Base-by-base conservation (phyloP, 2,329 filamentous ascomycete species). In the Fonsecaea erecta region DNA sequence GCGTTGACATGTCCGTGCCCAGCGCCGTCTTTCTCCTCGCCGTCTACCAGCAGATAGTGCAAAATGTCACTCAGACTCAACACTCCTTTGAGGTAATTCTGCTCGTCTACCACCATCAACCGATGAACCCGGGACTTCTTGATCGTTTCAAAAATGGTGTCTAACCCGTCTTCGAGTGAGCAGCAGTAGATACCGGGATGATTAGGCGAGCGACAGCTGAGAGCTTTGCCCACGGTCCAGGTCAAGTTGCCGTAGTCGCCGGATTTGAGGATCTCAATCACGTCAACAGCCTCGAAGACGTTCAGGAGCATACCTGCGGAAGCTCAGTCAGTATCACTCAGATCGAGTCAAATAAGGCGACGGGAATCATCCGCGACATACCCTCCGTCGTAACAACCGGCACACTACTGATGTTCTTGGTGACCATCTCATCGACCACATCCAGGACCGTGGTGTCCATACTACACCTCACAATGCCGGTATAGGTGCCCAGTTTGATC, bases 171-270 rank as follows among this genome's bases (percentile, higher is more conserved):
- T 68, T 96, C 90, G 68, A 95, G 85, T 52, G 89, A 92, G 81
- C 95, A 99, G 0, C 94, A 98, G 79, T 97, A 98, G 69, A 99
- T 98, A 51, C 96, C 95, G 0, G 93, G 90, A 74, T 97, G 97
- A 72, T 97, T 94, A 84, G 88, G 67, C 5, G 59, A 35, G 35
- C 67, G 63, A 26, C 69, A 28, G 59, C 62, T 59, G 24, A 62
- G 51, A 1, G 94, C 94, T 68, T 97, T 93, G 51, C 94, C 95
- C 3, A 98, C 91, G 6, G 86, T 91, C 21, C 93, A 86, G 65
- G 90, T 88, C 63, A 99, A 83, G 71, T 97, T 94, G 70, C 98
- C 95, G 74, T 98, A 98, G 37, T 88, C 88, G 21, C 93, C 93
- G 24, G 92, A 93, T 78, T 96, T 96, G 79, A 99, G 96, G 73